phyloP scores from a whole-genome alignment of 2,329 filamentous ascomycete genomes.

The Colletotrichum sp. region DNA sequence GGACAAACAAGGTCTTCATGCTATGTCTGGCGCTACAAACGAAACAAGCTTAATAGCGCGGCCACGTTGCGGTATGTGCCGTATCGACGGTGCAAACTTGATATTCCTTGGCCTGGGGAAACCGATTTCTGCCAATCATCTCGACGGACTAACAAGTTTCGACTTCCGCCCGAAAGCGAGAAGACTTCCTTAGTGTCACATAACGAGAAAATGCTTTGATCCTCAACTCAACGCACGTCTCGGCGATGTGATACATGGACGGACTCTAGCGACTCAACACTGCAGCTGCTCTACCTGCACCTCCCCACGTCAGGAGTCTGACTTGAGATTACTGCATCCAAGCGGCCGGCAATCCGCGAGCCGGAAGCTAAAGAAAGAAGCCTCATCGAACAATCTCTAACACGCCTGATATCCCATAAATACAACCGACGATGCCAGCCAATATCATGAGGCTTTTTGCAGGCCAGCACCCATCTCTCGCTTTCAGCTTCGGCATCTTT shows the following conservation, averaged over 20 bases:
- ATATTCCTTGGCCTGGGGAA: not conserved
- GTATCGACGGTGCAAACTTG: not conserved
- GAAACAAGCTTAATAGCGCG: not conserved
- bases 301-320: not conserved
- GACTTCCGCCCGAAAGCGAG: not conserved
- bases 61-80: not conserved
- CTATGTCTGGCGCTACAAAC: not conserved
- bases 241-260: slow-evolving; percentile 20
- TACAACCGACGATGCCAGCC: not conserved
- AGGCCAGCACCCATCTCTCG: slow-evolving; percentile 5
- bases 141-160: not conserved
- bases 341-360: slow-evolving; percentile 17
- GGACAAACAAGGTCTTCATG: not conserved
- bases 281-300: not conserved
- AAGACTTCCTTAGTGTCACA: not conserved
- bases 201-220: slow-evolving; percentile 6
- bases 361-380: slow-evolving; percentile 22
- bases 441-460: not conserved
- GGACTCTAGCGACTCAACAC: slow-evolving; percentile 7
- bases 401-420: not conserved
- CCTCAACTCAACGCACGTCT: slow-evolving; percentile 17
- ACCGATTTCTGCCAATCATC: not conserved
- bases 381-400: slow-evolving; percentile 8
- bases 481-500: slow-evolving; percentile 8
- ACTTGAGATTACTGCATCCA: slow-evolving; percentile 10